Evolutionary conservation across 2,329 filamentous ascomycete genomes (phyloP).

Genomic region (Fusarium dimerum): DNA sequence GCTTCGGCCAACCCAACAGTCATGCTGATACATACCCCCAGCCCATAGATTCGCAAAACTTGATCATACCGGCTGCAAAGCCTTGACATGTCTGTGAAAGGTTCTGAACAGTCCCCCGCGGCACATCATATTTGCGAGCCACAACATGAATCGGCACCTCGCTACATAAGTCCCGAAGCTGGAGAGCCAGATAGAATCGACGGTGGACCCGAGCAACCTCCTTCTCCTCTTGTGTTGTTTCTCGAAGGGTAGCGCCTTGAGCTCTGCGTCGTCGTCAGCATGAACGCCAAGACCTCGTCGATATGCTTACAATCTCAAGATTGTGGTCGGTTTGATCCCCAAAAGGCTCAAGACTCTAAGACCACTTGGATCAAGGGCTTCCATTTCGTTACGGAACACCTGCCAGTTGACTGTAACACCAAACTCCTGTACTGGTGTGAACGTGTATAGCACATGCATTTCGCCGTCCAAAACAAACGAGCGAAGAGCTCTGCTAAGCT

Average conservation of each 20-base stretch:
- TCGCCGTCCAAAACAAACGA: conserved; percentile 81
- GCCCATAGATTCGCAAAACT: conserved; percentile 76
- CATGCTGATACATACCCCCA: conserved; percentile 55
- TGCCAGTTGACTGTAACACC: conserved; percentile 67
- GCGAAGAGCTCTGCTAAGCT: conserved; percentile 65
- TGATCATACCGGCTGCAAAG: conserved; percentile 77
- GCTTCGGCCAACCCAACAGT: background rate
- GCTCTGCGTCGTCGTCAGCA: conserved; percentile 49
- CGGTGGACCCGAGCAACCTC: conserved; percentile 65
- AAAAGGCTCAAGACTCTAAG: conserved; percentile 68
- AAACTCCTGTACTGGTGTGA: conserved; percentile 68
- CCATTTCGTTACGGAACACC: conserved; percentile 70
- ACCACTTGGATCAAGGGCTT: conserved; percentile 69
- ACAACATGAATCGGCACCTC: conserved; percentile 71
- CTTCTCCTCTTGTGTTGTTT: conserved; percentile 61
- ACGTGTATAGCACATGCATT: conserved; percentile 77
- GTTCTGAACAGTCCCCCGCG: conserved; percentile 70
- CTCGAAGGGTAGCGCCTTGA: conserved; percentile 65
- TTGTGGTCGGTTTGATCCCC: conserved; percentile 65
- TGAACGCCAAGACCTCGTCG: background rate
- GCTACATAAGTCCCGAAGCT: conserved; percentile 77
- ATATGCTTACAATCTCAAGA: conserved; percentile 63
- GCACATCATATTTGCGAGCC: conserved; percentile 68
- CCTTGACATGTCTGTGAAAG: conserved; percentile 75
- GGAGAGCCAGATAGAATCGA: conserved; percentile 73